Evolutionary conservation across 2,329 filamentous ascomycete genomes (phyloP), one percentile per base, ranked within the genome.

Genomic region (Exophiala dermatitidis): DNA sequence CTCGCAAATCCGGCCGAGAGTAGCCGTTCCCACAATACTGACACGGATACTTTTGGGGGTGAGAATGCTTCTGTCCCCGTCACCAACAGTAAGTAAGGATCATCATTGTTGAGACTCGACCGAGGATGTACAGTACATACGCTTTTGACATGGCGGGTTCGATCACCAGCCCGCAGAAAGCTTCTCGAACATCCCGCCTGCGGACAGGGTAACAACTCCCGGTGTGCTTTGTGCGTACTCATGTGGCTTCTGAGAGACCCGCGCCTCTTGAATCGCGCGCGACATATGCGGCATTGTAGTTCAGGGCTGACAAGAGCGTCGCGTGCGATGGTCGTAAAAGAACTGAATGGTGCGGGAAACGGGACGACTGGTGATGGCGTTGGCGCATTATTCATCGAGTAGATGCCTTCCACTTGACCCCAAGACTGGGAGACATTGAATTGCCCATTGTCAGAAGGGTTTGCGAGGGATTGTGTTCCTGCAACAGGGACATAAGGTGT

Each of bases 141-240:
- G 34, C 47, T 50, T 41, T 46, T 54, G 33, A 54, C 28, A 38
- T 57, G 55, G 9, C 55, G 48, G 31, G 41, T 52, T 47, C 54
- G 26, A 33, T 42, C 40, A 3, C 48, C 48, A 8, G 37, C 33
- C 12, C 47, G 46, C 5, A 10, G 7, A 28, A 52, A 57, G 6
- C 44, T 45, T 46, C 41, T 54, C 3, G 37, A 48, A 41, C 55
- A 57, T 2, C 55, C 55, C 3, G 41, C 26, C 3, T 45, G 12
- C 0, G 51, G 44, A 42, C 55, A 57, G 33, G 44, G 48, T 10
- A 49, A 12, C 19, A 36, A 40, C 31, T 31, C 43, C 26, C 51
- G 55, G n/a, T 40, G 40, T 26, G 19, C 37, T 8, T 45, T 42
- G 41, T 57, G 55, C 8, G 28, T 54, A 26, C 48, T 54, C 36